Percentiles rank a stretch among this genome's conserved stretches.
phyloP scores from a whole-genome alignment of 768 basidiomycete genomes.

The Heimioporus sp. region DNA sequence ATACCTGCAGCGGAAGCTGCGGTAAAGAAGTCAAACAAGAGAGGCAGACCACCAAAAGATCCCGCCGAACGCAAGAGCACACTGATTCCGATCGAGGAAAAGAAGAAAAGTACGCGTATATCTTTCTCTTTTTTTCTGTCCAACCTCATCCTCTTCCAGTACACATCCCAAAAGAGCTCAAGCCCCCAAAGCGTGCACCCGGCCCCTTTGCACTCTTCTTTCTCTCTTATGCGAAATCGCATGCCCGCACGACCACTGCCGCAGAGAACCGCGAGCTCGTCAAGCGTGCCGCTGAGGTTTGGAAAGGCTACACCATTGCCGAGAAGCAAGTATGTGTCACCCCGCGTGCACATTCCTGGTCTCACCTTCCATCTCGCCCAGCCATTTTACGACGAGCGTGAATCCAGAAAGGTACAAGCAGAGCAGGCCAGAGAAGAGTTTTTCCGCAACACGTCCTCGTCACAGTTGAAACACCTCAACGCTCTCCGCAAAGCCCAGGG shows the following conservation, averaged over 20 bases:
- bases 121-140: neutral
- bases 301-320: constrained; percentile 30
- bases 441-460: constrained; percentile 17
- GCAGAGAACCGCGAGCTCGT: neutral
- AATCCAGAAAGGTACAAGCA: constrained; percentile 16
- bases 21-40: constrained; percentile 5
- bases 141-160: constrained; percentile 13
- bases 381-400: constrained; percentile 26
- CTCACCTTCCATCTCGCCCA: constrained; percentile 3
- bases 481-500: constrained; percentile 28
- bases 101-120: constrained; percentile 13
- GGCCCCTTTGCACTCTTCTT: constrained; percentile 27
- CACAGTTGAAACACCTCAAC: constrained; percentile 32
- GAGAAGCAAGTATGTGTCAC: constrained; percentile 35
- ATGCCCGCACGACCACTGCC: neutral
- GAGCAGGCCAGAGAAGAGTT: constrained; percentile 26
- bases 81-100: neutral
- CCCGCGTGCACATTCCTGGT: too few relatives aligned
- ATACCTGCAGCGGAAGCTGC: neutral
- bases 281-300: constrained; percentile 24
- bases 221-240: constrained; percentile 10
- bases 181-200: constrained; percentile 29
- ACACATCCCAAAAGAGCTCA: constrained; percentile 11
- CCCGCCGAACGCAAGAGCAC: neutral
- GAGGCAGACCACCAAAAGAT: constrained; percentile 3